Evolutionary conservation across 176 grass and related monocot species (phyloP).

Genomic region (Oryza australiensis): DNA sequence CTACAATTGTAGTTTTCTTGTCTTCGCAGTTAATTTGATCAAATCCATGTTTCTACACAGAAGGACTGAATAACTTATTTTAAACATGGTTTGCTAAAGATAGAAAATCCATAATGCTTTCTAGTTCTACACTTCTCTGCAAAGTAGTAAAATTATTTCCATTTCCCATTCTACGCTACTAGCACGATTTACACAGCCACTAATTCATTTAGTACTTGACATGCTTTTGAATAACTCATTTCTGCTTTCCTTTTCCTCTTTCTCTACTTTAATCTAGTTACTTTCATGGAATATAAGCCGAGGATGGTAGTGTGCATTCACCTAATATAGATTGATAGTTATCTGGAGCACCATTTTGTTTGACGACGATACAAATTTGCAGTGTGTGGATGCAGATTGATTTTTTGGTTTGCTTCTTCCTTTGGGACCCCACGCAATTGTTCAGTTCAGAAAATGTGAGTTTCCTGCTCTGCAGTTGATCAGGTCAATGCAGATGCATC

Average conservation of each 20-base stretch:
- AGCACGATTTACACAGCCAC: not conserved
- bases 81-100: not conserved
- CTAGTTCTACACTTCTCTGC: not conserved
- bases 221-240: not conserved
- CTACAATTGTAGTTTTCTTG: too few species aligned
- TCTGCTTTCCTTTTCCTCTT: not conserved
- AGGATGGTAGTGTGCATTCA: not conserved
- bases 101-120: not conserved
- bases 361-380: not conserved
- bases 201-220: not conserved
- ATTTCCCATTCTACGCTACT: not conserved
- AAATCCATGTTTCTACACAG: not conserved
- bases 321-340: too few species aligned
- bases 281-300: not conserved
- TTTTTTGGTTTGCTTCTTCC: not conserved
- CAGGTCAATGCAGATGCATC: conserved; percentile 13
- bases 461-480: conserved; percentile 20
- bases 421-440: not conserved
- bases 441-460: not conserved
- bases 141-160: too few species aligned
- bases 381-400: not conserved
- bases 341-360: not conserved
- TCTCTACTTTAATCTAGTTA: not conserved
- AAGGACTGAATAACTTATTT: not conserved
- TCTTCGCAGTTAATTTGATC: too few species aligned